phyloP scores from a whole-genome alignment of 176 grass and related monocot species.

The Ananas comosus region DNA sequence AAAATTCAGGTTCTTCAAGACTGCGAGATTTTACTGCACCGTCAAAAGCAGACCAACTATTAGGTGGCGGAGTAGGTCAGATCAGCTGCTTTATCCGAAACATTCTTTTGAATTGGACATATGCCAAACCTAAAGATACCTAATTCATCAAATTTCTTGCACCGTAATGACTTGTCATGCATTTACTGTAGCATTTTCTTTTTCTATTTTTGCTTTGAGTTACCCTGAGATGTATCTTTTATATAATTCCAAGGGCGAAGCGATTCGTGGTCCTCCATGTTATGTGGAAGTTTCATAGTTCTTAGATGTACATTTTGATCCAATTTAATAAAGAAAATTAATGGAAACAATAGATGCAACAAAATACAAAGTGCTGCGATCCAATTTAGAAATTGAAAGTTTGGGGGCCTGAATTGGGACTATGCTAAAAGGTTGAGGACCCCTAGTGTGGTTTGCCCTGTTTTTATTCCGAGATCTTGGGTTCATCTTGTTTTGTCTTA shows the following conservation, averaged over 20 bases:
- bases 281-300: too few relatives aligned
- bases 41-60: conserved; percentile 61
- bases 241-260: not conserved
- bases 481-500: not conserved
- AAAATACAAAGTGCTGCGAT: too few relatives aligned
- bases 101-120: conserved; percentile 5
- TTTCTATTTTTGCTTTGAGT: not conserved
- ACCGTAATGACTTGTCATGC: not conserved
- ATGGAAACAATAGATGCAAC: not conserved
- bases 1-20: conserved; percentile 31
- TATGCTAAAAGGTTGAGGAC: too few relatives aligned
- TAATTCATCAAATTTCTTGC: not conserved
- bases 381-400: too few relatives aligned
- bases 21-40: conserved; percentile 23
- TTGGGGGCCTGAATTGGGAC: too few relatives aligned
- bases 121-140: not conserved
- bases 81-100: conserved; percentile 12
- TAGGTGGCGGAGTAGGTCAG: conserved; percentile 80
- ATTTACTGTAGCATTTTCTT: not conserved
- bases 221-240: not conserved
- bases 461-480: conserved; percentile 11
- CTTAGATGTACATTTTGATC: too few relatives aligned
- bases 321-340: not conserved
- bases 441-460: too few relatives aligned
- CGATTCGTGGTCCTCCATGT: too few relatives aligned